Percentiles rank a stretch among this genome's conserved stretches.
These are phyloP conservation scores for Serendipita indica DNA, from an alignment of 768 basidiomycete species.

Conservation along the genomic window DNA sequence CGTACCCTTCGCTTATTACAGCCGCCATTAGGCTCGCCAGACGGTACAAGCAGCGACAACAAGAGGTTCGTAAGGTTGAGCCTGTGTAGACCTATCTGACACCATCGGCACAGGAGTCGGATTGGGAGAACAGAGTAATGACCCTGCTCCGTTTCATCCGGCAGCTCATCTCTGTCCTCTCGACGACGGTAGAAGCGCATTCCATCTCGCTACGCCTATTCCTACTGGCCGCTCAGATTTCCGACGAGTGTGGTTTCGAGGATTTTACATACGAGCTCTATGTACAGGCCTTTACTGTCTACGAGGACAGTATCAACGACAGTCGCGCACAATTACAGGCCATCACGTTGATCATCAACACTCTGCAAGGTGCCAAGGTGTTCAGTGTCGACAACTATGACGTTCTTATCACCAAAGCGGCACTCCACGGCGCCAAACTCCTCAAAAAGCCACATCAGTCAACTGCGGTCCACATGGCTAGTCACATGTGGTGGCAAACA, in stretches of 20 bases:
- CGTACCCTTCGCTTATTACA: constrained; percentile 91
- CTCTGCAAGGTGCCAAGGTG: constrained; percentile 76
- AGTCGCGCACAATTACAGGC: constrained; percentile 90
- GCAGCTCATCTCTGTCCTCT: constrained; percentile 83
- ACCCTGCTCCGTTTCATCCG: constrained; percentile 87
- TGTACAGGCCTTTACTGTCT: constrained; percentile 94
- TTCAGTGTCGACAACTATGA: constrained; percentile 94
- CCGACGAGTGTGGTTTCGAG: constrained; percentile 89
- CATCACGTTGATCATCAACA: constrained; percentile 90
- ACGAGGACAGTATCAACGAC: constrained; percentile 95
- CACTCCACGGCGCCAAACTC: constrained; percentile 86
- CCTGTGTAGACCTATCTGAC: neutral
- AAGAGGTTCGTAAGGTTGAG: constrained; percentile 32
- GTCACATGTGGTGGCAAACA: constrained; percentile 98
- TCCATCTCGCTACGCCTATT: constrained; percentile 87
- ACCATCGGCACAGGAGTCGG: constrained; percentile 45
- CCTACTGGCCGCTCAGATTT: constrained; percentile 87
- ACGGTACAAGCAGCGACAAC: constrained; percentile 73
- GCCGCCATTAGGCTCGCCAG: constrained; percentile 85
- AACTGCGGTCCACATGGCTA: constrained; percentile 83
- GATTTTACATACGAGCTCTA: constrained; percentile 96
- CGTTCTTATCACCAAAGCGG: constrained; percentile 96
- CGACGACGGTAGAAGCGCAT: constrained; percentile 84
- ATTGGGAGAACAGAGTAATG: constrained; percentile 78
- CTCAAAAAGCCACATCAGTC: constrained; percentile 98